Evolutionary conservation across 2,329 filamentous ascomycete genomes (phyloP).

Genomic region (Xylariaceae sp.): DNA sequence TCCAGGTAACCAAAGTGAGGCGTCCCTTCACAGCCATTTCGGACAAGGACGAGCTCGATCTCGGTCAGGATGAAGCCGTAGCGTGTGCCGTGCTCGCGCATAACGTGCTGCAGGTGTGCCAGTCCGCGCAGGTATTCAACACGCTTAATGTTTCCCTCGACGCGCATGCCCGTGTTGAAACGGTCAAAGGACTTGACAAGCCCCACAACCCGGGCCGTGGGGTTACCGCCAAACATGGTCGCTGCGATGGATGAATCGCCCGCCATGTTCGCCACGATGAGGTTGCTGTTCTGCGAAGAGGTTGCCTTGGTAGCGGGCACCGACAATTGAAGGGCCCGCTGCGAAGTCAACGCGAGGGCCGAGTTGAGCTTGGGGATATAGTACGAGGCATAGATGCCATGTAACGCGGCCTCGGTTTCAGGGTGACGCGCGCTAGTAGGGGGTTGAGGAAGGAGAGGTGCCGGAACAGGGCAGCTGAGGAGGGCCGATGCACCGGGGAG

Average conservation of each 20-base stretch:
- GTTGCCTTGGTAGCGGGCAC: conserved; percentile 33
- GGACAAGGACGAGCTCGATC: conserved; percentile 87
- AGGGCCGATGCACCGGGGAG: conserved; percentile 69
- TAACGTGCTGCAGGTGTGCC: conserved; percentile 78
- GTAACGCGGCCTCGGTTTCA: conserved; percentile 71
- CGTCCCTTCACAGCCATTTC: conserved; percentile 64
- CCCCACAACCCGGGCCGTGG: conserved; percentile 46
- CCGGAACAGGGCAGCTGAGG: conserved; percentile 63
- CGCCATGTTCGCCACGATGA: conserved; percentile 61
- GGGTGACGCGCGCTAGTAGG: conserved; percentile 58
- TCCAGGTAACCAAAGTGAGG: conserved; percentile 90
- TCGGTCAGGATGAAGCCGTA: conserved; percentile 97
- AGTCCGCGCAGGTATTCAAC: conserved; percentile 87
- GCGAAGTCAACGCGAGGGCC: conserved; percentile 70
- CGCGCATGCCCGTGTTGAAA: conserved; percentile 93
- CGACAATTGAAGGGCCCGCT: conserved; percentile 53
- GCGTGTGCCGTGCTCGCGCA: conserved; percentile 88
- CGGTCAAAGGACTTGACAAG: conserved; percentile 88
- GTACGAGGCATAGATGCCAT: conserved; percentile 68
- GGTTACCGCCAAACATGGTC: conserved; percentile 43
- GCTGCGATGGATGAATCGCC: conserved; percentile 52
- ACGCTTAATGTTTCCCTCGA: conserved; percentile 75
- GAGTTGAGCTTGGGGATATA: conserved; percentile 86
- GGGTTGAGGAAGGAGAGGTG: conserved; percentile 55
- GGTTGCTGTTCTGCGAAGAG: conserved; percentile 43